A percentile compares a stretch with the other conserved stretches of the same genome.
These are phyloP conservation scores for Podaxis carcinomalis DNA, from an alignment of 768 basidiomycete species.

Conservation along the genomic window DNA sequence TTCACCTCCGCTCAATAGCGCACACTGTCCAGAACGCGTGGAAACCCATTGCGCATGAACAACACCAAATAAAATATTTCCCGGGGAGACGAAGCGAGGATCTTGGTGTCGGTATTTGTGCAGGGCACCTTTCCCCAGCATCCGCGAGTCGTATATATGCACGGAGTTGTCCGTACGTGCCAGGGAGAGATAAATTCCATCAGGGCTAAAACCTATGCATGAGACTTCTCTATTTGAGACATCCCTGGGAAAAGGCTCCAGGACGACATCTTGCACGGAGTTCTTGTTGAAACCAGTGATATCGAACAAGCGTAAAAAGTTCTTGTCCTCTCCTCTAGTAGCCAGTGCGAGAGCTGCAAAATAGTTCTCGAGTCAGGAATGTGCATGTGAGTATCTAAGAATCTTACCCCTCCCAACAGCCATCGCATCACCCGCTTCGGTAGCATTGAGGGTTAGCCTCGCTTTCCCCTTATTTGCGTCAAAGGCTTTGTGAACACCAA, in stretches of 20 bases:
- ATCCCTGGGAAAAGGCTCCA: conserved; percentile 30
- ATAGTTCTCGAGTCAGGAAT: neutral
- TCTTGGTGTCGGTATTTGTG: conserved; percentile 42
- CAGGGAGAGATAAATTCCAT: conserved; percentile 55
- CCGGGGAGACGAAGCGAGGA: conserved; percentile 1
- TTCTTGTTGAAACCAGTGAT: conserved; percentile 27
- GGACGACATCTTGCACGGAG: conserved; percentile 24
- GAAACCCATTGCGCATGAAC: conserved; percentile 2
- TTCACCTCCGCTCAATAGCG: conserved; percentile 9
- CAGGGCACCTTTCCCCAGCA: conserved; percentile 37
- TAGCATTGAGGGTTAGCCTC: conserved; percentile 35
- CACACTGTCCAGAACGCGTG: conserved; percentile 3
- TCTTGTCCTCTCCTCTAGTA: conserved; percentile 16
- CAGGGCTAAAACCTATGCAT: conserved; percentile 50
- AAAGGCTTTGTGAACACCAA: conserved; percentile 48
- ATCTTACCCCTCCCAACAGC: conserved; percentile 41
- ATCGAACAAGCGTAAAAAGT: conserved; percentile 51
- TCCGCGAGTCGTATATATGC: conserved; percentile 63
- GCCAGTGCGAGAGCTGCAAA: conserved; percentile 7
- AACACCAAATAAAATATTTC: conserved; percentile 1
- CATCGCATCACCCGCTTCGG: conserved; percentile 52
- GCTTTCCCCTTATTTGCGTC: conserved; percentile 28
- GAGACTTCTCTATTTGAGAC: conserved; percentile 35
- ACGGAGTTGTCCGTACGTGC: conserved; percentile 54
- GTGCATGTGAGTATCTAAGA: neutral